Conservation (phyloP, 768 basidiomycete genomes). For the Pisolithus marmoratus region DNA sequence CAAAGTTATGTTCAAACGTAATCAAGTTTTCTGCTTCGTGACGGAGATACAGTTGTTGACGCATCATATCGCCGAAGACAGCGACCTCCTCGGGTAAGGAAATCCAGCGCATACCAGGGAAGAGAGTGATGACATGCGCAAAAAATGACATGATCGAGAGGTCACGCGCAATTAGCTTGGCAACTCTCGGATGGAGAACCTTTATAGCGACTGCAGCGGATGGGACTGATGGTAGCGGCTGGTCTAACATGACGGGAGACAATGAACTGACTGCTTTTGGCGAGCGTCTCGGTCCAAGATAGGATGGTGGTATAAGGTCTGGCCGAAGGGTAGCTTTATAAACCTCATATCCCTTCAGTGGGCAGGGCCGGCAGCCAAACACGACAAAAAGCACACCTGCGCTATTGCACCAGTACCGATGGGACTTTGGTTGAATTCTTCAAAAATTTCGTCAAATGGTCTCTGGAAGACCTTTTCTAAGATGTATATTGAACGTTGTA, state of each 20-base stretch:
- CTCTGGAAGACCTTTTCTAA: slow-evolving; percentile 81
- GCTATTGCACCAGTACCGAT: slow-evolving; percentile 99
- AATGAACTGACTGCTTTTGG: slow-evolving; percentile 47
- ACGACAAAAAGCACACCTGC: slow-evolving; percentile 37
- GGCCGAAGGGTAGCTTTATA: slow-evolving; percentile 83
- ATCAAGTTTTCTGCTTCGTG: slow-evolving; percentile 86
- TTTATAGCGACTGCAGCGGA: slow-evolving; percentile 92
- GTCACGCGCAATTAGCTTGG: slow-evolving; percentile 80
- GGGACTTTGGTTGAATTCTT: slow-evolving; percentile 77
- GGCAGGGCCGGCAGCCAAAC: not conserved
- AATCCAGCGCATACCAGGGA: slow-evolving; percentile 96
- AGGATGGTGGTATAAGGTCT: slow-evolving; percentile 80
- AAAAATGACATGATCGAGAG: slow-evolving; percentile 95
- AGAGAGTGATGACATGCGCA: slow-evolving; percentile 63
- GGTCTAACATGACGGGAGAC: slow-evolving; percentile 39
- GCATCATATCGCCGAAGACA: slow-evolving; percentile 97
- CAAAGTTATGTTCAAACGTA: slow-evolving; percentile 83
- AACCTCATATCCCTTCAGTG: slow-evolving; percentile 43
- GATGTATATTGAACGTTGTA: slow-evolving; percentile 72
- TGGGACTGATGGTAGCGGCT: slow-evolving; percentile 68
- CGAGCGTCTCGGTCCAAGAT: slow-evolving; percentile 68
- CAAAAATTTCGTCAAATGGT: slow-evolving; percentile 85
- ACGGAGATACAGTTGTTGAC: slow-evolving; percentile 85
- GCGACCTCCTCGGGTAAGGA: slow-evolving; percentile 92
- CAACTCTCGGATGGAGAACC: slow-evolving; percentile 84